These are phyloP conservation scores for Suillus discolor DNA, from an alignment of 768 basidiomycete species.

Conservation along the genomic window DNA sequence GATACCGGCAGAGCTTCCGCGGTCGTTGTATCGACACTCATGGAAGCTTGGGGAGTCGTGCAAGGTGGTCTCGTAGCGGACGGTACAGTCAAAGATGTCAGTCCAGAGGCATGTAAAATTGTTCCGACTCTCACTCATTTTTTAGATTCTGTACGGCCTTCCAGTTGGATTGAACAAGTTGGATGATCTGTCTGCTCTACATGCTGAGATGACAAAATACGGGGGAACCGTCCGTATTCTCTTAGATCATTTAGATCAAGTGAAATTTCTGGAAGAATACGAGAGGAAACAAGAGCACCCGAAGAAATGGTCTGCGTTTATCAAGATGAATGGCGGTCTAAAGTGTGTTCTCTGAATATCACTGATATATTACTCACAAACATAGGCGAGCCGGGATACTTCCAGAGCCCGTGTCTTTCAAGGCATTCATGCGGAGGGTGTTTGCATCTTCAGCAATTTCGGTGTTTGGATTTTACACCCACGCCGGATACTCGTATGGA, in stretches of 20 bases:
- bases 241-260: constrained; percentile 76
- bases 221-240: constrained; percentile 69
- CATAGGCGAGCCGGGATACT: constrained; percentile 73
- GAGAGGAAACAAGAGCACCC: constrained; percentile 44
- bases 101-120: constrained; percentile 24
- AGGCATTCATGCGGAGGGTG: constrained; percentile 52
- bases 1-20: constrained; percentile 54
- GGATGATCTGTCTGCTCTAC: constrained; percentile 62
- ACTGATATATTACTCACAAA: constrained; percentile 16
- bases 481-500: constrained; percentile 76
- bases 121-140: constrained; percentile 10
- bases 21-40: constrained; percentile 79
- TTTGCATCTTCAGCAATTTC: constrained; percentile 57
- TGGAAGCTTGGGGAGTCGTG: constrained; percentile 80
- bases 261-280: constrained; percentile 63
- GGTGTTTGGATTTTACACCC: constrained; percentile 84
- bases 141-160: constrained; percentile 79
- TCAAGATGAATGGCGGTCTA: constrained; percentile 79
- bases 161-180: constrained; percentile 74
- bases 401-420: constrained; percentile 55
- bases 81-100: constrained; percentile 76
- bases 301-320: constrained; percentile 71
- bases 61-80: constrained; percentile 69
- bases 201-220: constrained; percentile 52
- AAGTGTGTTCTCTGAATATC: constrained; percentile 50